These are phyloP conservation scores for Phanerodontia chrysosporium DNA, from an alignment of 768 basidiomycete genomes.

Conservation along the genomic window DNA sequence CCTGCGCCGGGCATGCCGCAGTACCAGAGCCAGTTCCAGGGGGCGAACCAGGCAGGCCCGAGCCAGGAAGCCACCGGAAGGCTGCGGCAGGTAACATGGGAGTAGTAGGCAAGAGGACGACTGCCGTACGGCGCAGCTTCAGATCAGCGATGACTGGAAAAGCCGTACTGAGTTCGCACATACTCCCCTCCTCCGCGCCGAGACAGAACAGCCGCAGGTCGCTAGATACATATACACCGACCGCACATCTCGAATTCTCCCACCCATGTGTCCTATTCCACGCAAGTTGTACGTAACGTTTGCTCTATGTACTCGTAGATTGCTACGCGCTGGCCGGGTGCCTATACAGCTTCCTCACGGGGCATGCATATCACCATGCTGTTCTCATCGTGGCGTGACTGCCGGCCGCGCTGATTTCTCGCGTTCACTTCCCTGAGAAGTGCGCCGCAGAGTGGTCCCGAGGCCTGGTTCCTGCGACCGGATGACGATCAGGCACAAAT, in stretches of 20 bases:
- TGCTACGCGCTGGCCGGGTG: not conserved
- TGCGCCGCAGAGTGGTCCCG: not conserved
- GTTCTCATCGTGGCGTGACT: not conserved
- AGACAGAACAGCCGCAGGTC: not conserved
- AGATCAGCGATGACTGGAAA: no score
- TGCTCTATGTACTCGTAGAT: not conserved
- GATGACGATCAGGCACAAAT: not conserved
- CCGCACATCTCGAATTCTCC: not conserved
- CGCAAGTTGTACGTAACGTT: not conserved
- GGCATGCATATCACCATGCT: not conserved
- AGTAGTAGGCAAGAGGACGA: not conserved
- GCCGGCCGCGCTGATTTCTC: not conserved
- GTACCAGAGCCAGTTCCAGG: slow-evolving; percentile 11
- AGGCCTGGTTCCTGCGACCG: not conserved
- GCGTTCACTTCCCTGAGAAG: not conserved
- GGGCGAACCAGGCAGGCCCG: slow-evolving; percentile 7
- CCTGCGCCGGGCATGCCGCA: slow-evolving; percentile 14
- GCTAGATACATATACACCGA: not conserved
- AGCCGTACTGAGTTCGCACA: not conserved
- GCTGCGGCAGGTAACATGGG: slow-evolving; percentile 23
- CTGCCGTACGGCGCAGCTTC: no score
- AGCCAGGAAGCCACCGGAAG: slow-evolving; percentile 18
- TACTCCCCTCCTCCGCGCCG: not conserved
- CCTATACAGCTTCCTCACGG: not conserved
- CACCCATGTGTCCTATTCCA: not conserved